These are phyloP conservation scores for Lachancea kluyveri DNA, from an alignment of 805 yeast genomes.

Conservation along the genomic window DNA sequence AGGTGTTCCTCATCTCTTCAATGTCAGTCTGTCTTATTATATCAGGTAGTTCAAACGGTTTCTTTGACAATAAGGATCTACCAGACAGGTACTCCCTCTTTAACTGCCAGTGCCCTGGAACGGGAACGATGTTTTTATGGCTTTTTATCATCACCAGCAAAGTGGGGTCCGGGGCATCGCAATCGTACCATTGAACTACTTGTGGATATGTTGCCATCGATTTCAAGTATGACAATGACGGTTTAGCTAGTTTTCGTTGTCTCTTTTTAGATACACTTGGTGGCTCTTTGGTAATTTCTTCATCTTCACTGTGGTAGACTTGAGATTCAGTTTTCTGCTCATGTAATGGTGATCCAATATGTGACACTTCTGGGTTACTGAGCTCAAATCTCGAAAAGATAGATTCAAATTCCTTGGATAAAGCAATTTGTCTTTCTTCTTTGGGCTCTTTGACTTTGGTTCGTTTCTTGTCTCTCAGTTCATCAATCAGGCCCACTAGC, in stretches of 20 bases:
- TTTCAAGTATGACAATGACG: constrained; percentile 65
- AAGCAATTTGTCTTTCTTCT: background rate
- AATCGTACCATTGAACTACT: constrained; percentile 79
- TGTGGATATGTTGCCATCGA: constrained; percentile 58
- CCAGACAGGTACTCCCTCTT: constrained; percentile 70
- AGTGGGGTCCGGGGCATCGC: constrained; percentile 74
- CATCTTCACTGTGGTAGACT: background rate
- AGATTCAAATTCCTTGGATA: constrained; percentile 26
- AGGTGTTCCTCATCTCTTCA: constrained; percentile 70
- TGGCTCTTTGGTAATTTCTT: constrained; percentile 13
- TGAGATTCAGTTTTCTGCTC: too few relatives aligned
- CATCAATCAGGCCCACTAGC: constrained; percentile 1
- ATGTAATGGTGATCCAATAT: background rate
- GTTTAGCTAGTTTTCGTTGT: constrained; percentile 42
- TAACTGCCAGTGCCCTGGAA: constrained; percentile 80
- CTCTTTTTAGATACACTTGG: constrained; percentile 42
- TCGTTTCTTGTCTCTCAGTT: constrained; percentile 1
- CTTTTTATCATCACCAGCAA: constrained; percentile 60
- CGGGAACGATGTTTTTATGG: constrained; percentile 59
- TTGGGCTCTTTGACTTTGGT: background rate
- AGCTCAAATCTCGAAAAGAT: constrained; percentile 34
- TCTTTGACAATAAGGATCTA: constrained; percentile 58
- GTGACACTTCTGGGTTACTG: constrained; percentile 14
- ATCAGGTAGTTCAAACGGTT: constrained; percentile 71
- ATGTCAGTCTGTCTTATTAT: constrained; percentile 81